Conservation (phyloP, 371 early-diverging fungal species). For the Syncephalis fuscata region DNA sequence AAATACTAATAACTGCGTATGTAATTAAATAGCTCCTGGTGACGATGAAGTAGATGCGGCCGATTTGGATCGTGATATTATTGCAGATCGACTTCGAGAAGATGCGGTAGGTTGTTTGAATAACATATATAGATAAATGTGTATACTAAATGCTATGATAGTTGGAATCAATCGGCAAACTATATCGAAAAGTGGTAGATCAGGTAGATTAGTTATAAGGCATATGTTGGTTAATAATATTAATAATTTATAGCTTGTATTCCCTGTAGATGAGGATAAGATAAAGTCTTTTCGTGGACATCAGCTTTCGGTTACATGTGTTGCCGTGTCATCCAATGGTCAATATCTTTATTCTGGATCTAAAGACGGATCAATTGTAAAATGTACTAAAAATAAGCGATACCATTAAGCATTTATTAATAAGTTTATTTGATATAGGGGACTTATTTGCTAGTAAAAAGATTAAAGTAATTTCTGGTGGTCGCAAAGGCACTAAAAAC, state of each 20-base stretch:
- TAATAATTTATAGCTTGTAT: conserved; percentile 17
- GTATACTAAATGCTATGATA: no score
- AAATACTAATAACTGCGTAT: background rate
- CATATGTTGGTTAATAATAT: background rate
- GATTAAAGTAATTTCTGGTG: conserved; percentile 47
- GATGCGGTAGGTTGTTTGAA: conserved; percentile 63
- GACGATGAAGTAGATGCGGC: conserved; percentile 74
- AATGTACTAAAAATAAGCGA: conserved; percentile 42
- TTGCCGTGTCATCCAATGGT: conserved; percentile 50
- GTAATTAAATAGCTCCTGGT: conserved; percentile 19
- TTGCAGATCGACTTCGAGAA: conserved; percentile 68
- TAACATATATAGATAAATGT: background rate
- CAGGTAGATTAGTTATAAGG: background rate
- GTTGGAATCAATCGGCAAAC: background rate
- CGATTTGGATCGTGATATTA: conserved; percentile 82
- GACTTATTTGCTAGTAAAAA: conserved; percentile 32
- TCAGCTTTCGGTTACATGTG: conserved; percentile 57
- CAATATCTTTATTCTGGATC: conserved; percentile 65
- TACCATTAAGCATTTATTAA: background rate
- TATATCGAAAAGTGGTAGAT: background rate
- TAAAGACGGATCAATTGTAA: conserved; percentile 77
- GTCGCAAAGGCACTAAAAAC: conserved; percentile 52
- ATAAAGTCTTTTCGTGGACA: conserved; percentile 27
- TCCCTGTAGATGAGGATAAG: conserved; percentile 19
- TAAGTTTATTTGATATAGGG: conserved; percentile 32